These are phyloP conservation scores for Claviceps pazoutovae DNA, from an alignment of 2,329 filamentous ascomycete species.

Conservation along the genomic window DNA sequence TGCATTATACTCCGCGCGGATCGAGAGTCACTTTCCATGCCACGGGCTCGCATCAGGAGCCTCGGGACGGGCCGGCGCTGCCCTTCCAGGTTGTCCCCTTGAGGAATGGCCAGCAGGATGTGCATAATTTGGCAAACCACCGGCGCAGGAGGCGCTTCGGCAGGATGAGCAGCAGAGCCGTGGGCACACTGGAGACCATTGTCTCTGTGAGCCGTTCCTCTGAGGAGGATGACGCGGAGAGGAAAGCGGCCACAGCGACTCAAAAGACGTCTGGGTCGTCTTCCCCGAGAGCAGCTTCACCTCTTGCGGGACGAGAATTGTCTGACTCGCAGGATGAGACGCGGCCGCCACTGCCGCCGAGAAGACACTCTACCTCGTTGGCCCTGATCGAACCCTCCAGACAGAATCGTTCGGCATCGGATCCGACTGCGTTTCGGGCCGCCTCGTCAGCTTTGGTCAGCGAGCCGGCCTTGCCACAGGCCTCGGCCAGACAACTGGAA, in stretches of 20 bases:
- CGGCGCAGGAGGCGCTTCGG: constrained; percentile 22
- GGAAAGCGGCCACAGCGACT: constrained; percentile 36
- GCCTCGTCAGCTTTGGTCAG: constrained; percentile 34
- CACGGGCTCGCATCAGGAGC: constrained; percentile 16
- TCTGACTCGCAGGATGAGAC: constrained; percentile 9
- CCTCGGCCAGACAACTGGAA: constrained; percentile 36
- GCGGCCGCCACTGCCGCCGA: constrained; percentile 8
- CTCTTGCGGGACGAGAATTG: constrained; percentile 16
- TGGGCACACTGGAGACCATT: constrained; percentile 51
- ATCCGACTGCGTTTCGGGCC: constrained; percentile 17
- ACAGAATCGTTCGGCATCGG: constrained; percentile 16
- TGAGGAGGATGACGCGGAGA: constrained; percentile 46
- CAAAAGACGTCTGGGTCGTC: constrained; percentile 18
- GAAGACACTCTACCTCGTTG: constrained; percentile 19
- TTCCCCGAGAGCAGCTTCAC: constrained; percentile 16
- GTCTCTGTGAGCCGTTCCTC: constrained; percentile 53
- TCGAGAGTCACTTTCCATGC: constrained; percentile 36
- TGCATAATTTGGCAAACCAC: constrained; percentile 21
- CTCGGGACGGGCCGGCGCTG: constrained; percentile 31
- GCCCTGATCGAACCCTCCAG: constrained; percentile 25
- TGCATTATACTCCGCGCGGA: constrained; percentile 49
- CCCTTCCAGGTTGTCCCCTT: constrained; percentile 38
- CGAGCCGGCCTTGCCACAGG: constrained; percentile 42
- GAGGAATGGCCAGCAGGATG: constrained; percentile 35
- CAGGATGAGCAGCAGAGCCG: constrained; percentile 38